A percentile compares a stretch with the other conserved stretches of the same genome.
These are phyloP conservation scores for Boletus smithii DNA, from an alignment of 1,284 basidiomycete species.

Conservation along the genomic window DNA sequence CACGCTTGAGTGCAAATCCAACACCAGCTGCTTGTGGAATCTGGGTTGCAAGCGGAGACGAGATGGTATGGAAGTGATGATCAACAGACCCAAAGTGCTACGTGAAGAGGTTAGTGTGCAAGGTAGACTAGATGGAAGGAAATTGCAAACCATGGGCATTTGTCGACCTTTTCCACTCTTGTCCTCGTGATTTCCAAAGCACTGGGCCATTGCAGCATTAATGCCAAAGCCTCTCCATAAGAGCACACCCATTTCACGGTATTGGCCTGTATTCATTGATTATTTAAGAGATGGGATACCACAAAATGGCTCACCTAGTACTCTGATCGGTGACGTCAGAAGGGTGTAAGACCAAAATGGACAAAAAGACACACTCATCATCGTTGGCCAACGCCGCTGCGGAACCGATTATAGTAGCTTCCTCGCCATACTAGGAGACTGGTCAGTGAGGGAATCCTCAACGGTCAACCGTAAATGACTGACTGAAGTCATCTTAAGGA, in stretches of 20 bases:
- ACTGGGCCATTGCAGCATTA: slow-evolving; percentile 79
- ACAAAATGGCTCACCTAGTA: slow-evolving; percentile 47
- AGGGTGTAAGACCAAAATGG: not conserved
- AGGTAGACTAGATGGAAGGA: not conserved
- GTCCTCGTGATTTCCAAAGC: slow-evolving; percentile 83
- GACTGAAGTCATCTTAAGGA: slow-evolving; percentile 74
- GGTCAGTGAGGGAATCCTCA: slow-evolving; percentile 8
- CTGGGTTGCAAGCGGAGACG: slow-evolving; percentile 91
- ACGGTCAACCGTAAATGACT: slow-evolving; percentile 24
- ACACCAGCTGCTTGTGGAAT: slow-evolving; percentile 96
- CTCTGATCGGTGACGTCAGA: slow-evolving; percentile 40
- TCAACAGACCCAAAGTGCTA: slow-evolving; percentile 85
- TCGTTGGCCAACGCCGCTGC: slow-evolving; percentile 80
- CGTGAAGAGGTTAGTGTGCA: slow-evolving; percentile 3
- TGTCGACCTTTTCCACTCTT: slow-evolving; percentile 81
- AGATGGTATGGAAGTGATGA: slow-evolving; percentile 91
- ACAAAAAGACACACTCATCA: slow-evolving; percentile 70
- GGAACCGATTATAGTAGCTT: slow-evolving; percentile 87
- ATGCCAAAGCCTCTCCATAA: slow-evolving; percentile 82
- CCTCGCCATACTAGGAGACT: slow-evolving; percentile 73
- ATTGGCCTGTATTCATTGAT: slow-evolving; percentile 56
- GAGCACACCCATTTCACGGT: slow-evolving; percentile 88
- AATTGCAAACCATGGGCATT: slow-evolving; percentile 72
- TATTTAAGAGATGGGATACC: not conserved
- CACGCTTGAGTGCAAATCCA: slow-evolving; percentile 83